Conservation (phyloP, 2,329 filamentous ascomycete species). For the Phoma sp. region DNA sequence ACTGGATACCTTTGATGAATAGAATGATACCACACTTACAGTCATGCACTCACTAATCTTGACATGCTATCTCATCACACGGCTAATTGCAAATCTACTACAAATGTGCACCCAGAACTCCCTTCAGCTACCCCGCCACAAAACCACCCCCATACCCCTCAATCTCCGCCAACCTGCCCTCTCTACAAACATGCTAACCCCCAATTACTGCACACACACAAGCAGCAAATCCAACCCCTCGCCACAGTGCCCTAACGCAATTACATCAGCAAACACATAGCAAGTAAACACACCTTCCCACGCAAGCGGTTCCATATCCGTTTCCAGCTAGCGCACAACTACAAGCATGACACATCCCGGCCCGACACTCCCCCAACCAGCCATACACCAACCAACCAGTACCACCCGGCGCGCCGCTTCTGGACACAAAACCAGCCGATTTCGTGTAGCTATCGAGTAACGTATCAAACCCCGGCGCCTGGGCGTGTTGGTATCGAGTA, state of each 20-base stretch:
- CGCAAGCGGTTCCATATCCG: slow-evolving; percentile 12
- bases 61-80: too few species aligned
- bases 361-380: not conserved
- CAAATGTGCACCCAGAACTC: not conserved
- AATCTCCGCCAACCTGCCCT: not conserved
- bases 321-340: slow-evolving; percentile 1
- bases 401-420: too few species aligned
- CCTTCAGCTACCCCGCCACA: not conserved
- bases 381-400: too few species aligned
- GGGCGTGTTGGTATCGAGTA: slow-evolving; percentile 9
- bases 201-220: not conserved
- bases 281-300: too few species aligned
- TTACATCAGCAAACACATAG: not conserved
- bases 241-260: too few species aligned
- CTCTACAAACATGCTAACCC: too few species aligned
- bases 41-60: too few species aligned
- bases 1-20: slow-evolving; percentile 30
- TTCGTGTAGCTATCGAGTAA: slow-evolving; percentile 16
- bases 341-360: not conserved
- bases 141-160: not conserved
- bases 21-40: slow-evolving; percentile 17
- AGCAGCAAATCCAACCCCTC: not conserved
- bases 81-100: not conserved
- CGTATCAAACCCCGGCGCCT: slow-evolving; percentile 5
- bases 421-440: too few species aligned